Conservation (phyloP, 306 rosid genomes). For the Hippophae rhamnoides region DNA sequence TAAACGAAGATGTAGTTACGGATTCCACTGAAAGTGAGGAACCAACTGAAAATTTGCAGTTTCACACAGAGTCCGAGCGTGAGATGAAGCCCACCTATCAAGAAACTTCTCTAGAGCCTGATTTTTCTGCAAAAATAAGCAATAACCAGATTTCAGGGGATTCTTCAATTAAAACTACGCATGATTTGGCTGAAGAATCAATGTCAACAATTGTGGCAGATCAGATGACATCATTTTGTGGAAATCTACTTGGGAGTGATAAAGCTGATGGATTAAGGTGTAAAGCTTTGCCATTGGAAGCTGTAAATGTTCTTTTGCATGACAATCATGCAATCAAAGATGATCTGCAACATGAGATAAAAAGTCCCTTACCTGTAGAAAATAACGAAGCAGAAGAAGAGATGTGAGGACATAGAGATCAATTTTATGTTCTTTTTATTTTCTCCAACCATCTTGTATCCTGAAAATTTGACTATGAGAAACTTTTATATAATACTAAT, state of each 20-base stretch:
- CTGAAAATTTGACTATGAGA: conserved; percentile 10
- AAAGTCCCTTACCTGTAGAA: background rate
- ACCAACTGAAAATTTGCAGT: conserved; percentile 15
- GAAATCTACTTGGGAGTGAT: conserved; percentile 13
- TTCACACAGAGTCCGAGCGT: conserved; percentile 9
- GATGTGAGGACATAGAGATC: background rate
- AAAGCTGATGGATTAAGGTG: conserved; percentile 22
- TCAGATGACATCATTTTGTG: conserved; percentile 14
- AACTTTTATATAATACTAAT: background rate
- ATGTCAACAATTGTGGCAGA: conserved; percentile 20
- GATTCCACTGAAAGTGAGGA: conserved; percentile 20
- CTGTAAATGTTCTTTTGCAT: conserved; percentile 18
- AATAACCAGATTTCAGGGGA: conserved; percentile 14
- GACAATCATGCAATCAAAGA: conserved; percentile 18
- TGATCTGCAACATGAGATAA: conserved; percentile 19
- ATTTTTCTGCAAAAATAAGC: conserved; percentile 20
- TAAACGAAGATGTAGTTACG: conserved; percentile 16
- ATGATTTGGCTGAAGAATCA: conserved; percentile 18
- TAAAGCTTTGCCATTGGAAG: conserved; percentile 18
- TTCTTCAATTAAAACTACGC: conserved; percentile 13
- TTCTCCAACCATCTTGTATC: conserved; percentile 6
- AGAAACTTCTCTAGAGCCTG: conserved; percentile 16
- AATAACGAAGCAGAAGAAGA: background rate
- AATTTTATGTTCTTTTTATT: conserved; percentile 10
- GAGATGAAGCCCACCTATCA: conserved; percentile 8